Conservation (phyloP, 2,329 filamentous ascomycete genomes). For the Exophiala aquamarina region DNA sequence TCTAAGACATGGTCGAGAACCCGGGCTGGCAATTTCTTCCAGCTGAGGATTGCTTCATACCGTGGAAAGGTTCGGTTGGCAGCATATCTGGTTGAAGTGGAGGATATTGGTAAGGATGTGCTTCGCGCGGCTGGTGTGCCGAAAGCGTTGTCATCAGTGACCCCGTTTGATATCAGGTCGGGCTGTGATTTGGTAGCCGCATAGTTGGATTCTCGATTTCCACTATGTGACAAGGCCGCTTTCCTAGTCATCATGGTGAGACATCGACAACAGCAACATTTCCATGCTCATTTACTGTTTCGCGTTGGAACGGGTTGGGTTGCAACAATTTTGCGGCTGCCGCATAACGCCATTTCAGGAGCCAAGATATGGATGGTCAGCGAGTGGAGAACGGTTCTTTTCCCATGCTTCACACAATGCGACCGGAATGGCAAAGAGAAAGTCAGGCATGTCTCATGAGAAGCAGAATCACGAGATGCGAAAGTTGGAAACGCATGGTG, state of each 20-base stretch:
- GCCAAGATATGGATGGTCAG: no score
- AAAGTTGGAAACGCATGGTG: background rate
- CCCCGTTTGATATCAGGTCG: background rate
- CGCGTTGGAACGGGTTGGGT: no score
- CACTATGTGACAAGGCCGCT: background rate
- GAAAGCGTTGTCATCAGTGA: background rate
- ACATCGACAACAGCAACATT: no score
- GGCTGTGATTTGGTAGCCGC: background rate
- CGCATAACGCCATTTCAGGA: no score
- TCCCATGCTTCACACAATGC: no score
- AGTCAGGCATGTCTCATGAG: no score
- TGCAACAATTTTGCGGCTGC: no score
- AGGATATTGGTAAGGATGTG: conserved; percentile 7
- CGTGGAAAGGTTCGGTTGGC: background rate
- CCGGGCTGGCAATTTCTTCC: conserved; percentile 50
- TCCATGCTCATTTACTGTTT: no score
- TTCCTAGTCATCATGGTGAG: background rate
- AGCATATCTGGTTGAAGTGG: background rate
- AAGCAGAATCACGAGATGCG: no score
- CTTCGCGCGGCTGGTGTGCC: conserved; percentile 1
- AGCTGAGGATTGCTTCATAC: conserved; percentile 2
- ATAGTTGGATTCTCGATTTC: no score
- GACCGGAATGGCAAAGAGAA: no score
- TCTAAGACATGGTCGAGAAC: conserved; percentile 57
- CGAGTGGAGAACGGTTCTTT: no score